Conservation (phyloP, 257 asterid species). For the Echium plantagineum region DNA sequence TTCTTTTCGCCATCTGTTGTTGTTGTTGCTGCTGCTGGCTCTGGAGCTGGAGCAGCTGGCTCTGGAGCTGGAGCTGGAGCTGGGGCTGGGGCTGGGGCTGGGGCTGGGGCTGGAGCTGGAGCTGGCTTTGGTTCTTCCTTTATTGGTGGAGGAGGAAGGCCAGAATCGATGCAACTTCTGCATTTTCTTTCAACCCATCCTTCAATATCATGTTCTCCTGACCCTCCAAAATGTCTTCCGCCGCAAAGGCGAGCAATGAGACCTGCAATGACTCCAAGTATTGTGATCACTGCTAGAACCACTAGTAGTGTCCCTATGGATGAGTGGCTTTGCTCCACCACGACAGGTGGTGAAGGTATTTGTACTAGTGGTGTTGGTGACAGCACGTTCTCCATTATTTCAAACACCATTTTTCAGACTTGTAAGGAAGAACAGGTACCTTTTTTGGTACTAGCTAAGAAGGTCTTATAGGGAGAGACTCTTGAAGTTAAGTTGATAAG, state of each 20-base stretch:
- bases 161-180: conserved; percentile 67
- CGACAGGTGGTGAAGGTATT: conserved; percentile 41
- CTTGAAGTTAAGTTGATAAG: neutral
- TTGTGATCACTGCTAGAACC: conserved; percentile 65
- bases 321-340: conserved; percentile 23
- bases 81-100: no score
- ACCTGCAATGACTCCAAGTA: conserved; percentile 67
- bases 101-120: conserved; percentile 1
- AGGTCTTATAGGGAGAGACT: no score
- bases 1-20: no score
- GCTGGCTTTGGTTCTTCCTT: conserved; percentile 29
- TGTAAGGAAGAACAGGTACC: no score
- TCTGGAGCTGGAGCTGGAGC: no score
- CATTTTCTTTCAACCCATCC: conserved; percentile 82
- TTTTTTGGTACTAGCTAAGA: no score
- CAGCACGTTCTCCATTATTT: conserved; percentile 25
- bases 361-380: conserved; percentile 80
- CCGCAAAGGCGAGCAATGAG: conserved; percentile 69
- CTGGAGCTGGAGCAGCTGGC: conserved; percentile 10
- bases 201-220: conserved; percentile 67
- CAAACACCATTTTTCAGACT: conserved; percentile 8
- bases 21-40: conserved; percentile 4
- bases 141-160: conserved; percentile 23
- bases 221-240: conserved; percentile 52
- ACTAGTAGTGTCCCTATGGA: conserved; percentile 79